These are phyloP conservation scores for Sergeia podlipaevii DNA, from an alignment of 208 protist species.

Conservation along the genomic window DNA sequence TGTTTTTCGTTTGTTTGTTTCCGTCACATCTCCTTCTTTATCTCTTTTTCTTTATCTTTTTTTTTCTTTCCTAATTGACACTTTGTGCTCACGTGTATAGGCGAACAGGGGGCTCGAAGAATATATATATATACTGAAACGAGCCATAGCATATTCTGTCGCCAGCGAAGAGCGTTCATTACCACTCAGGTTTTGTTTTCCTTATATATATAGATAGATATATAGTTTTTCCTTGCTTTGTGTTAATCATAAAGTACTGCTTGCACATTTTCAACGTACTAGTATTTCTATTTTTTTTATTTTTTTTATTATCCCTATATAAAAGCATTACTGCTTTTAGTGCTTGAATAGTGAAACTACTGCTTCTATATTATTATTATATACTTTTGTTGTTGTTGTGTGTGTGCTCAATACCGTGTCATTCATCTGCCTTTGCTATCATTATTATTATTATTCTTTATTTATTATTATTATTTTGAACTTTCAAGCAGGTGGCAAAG, in stretches of 20 bases:
- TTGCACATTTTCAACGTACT: neutral
- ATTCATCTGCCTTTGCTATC: slow-evolving; percentile 1
- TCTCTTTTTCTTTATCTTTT: slow-evolving; percentile 2
- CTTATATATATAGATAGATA: neutral
- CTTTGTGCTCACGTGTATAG: neutral
- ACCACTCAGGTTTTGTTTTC: slow-evolving; percentile 1
- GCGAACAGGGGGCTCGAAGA: too few species aligned
- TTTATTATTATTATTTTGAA: neutral
- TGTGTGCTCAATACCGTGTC: neutral
- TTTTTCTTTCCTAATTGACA: neutral
- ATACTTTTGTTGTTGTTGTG: neutral
- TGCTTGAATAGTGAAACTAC: neutral
- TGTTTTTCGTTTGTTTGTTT: neutral
- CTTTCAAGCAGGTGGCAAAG: neutral
- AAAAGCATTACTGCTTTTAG: neutral
- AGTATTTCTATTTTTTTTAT: neutral
- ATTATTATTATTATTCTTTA: neutral
- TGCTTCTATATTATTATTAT: neutral
- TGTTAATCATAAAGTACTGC: too few species aligned
- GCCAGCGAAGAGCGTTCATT: too few species aligned
- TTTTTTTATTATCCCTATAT: slow-evolving; percentile 3
- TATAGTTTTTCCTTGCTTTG: slow-evolving; percentile 9
- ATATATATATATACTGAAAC: too few species aligned
- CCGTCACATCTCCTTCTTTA: neutral
- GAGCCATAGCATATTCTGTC: neutral